A percentile compares a stretch with the other conserved stretches of the same genome.
Evolutionary conservation across 768 basidiomycete genomes (phyloP).

Genomic region (Gyrodon lividus): DNA sequence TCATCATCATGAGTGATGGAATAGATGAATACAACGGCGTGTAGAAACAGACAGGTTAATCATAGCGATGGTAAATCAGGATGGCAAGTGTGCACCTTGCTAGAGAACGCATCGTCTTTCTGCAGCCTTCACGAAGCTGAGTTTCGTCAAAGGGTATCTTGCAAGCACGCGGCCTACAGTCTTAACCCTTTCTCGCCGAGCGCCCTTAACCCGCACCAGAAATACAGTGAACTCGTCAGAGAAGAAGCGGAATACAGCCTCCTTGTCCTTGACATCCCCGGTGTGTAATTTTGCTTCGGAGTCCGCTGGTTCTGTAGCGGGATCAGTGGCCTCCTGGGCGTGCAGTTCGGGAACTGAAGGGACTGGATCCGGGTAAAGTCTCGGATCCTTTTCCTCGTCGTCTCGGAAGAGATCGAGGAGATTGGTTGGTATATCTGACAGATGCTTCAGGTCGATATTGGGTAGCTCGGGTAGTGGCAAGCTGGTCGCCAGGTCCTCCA

Average conservation of each 20-base stretch:
- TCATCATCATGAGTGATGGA: too few species aligned
- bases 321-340: background rate
- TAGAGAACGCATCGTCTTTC: too few species aligned
- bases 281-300: slow-evolving; percentile 3
- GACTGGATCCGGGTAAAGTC: background rate
- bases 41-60: too few species aligned
- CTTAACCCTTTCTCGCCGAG: slow-evolving; percentile 16
- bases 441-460: too few species aligned
- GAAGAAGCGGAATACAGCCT: slow-evolving; percentile 16
- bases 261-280: slow-evolving; percentile 14
- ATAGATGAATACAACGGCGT: too few species aligned
- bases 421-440: background rate
- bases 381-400: background rate
- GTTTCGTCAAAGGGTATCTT: slow-evolving; percentile 4
- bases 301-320: background rate
- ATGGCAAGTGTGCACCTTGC: too few species aligned
- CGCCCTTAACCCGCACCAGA: slow-evolving; percentile 14
- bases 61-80: too few species aligned
- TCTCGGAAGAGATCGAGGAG: too few species aligned
- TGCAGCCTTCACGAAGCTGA: background rate
- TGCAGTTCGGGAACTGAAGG: background rate
- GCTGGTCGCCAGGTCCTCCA: too few species aligned
- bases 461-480: too few species aligned
- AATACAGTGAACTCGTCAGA: slow-evolving; percentile 15
- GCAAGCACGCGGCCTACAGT: slow-evolving; percentile 12